phyloP scores from a whole-genome alignment of 257 asterid genomes.

The Osmanthus fragrans region DNA sequence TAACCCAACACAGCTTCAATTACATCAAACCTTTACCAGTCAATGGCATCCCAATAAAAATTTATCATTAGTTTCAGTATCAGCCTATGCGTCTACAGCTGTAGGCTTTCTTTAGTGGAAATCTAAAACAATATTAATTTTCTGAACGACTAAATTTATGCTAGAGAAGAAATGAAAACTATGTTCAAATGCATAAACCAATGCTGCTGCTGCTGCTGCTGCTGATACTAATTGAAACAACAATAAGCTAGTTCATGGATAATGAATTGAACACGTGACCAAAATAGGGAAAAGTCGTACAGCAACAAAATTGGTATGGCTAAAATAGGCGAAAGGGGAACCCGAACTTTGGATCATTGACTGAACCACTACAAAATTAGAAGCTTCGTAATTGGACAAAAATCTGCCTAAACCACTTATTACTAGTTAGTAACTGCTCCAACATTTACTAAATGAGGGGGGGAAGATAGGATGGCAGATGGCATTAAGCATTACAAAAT shows the following conservation, averaged over 20 bases:
- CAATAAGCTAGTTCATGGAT: neutral
- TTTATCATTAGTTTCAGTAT: neutral
- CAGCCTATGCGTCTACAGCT: neutral
- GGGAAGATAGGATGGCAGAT: neutral
- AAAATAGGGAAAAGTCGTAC: neutral
- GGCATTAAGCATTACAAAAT: neutral
- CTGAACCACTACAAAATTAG: neutral
- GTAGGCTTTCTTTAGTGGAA: neutral
- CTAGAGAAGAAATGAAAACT: neutral
- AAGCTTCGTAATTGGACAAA: no score
- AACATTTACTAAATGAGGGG: neutral
- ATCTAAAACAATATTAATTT: neutral
- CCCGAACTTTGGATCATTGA: neutral
- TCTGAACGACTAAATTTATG: neutral
- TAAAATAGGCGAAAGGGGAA: slow-evolving; percentile 3
- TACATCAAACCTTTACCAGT: neutral
- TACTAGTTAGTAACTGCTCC: neutral
- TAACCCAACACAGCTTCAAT: neutral
- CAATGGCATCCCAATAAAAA: neutral
- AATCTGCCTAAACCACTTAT: neutral
- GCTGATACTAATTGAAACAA: neutral
- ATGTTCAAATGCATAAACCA: neutral
- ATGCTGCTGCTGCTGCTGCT: neutral
- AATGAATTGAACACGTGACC: neutral
- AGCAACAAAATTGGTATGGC: neutral